Evolutionary conservation across 192 early-diverging fungal species (phyloP), one percentile per base, ranked within the genome.

Genomic region (Umbelopsis sp.): DNA sequence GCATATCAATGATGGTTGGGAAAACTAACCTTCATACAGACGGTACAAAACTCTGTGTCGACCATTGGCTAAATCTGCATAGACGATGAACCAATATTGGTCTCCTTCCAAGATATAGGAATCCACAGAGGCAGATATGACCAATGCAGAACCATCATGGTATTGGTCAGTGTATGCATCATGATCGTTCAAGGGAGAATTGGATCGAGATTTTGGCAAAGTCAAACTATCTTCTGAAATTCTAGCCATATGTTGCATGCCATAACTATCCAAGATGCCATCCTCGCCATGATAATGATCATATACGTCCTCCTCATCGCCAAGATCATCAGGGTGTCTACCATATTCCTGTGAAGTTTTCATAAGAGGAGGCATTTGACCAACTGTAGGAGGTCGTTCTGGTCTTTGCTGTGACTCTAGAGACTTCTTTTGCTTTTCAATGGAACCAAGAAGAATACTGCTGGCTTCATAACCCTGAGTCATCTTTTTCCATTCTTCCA

Each of bases 1-100:
- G 12, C 13, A 69, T 69, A 20, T 46, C 23, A 18, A 10, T 2
- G 20, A 6, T 46, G 49, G 61, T 64, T 64, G 16, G 7, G 4
- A 2, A 25, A 27, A 6, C 30, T 45, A 64, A 78, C 76, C 76
- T 67, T 93, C 92, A 74, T 93, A 93, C 16, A 89, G 75, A 61
- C 92, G 84, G 72, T 85, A 90, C 25, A 93, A 71, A 51, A 85
- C 84, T 66, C 92, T 84, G 55, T 83, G 82, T 6, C 81, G 74
- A 37, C 86, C 85, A 49, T 84, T 80, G 50, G 68, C 52, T 21
- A 90, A 77, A 27, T 82, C 72, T 20, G 85, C 85, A 66, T 80
- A 80, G 9, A 93, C 81, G 58, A 89, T 78, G 80, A 90, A 93
- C 84, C 90, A 85, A 75, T 88, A 92, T 20, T 85, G 85, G 72